Evolutionary conservation across 768 basidiomycete genomes (phyloP).

Genomic region (Myochromella boudieri): DNA sequence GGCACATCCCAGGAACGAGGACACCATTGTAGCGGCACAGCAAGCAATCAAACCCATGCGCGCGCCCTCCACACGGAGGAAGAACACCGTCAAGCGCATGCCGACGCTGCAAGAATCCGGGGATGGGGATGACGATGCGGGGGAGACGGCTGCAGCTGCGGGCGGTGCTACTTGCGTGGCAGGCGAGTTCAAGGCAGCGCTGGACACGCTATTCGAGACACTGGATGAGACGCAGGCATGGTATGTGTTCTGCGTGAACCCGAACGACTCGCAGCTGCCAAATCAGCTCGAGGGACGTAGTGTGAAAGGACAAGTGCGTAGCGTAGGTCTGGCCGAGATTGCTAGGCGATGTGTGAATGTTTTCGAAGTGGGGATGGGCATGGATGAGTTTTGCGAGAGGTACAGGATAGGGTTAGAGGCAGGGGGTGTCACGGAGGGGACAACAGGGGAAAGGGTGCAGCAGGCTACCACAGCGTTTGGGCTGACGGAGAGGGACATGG

Average conservation of each 20-base stretch:
- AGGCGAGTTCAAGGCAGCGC: constrained; percentile 82
- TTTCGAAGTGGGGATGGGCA: constrained; percentile 85
- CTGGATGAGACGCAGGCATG: constrained; percentile 88
- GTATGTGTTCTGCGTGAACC: constrained; percentile 91
- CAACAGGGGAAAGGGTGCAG: constrained; percentile 57
- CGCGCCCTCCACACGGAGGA: constrained; percentile 84
- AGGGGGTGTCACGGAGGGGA: constrained; percentile 59
- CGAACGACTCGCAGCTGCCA: constrained; percentile 93
- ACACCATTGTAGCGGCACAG: constrained; percentile 93
- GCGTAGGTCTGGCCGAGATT: constrained; percentile 77
- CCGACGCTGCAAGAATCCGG: constrained; percentile 48
- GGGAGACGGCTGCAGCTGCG: constrained; percentile 39
- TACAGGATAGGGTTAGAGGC: constrained; percentile 69
- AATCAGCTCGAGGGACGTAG: constrained; percentile 91
- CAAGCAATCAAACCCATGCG: constrained; percentile 95
- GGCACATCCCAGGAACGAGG: constrained; percentile 89
- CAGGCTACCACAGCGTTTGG: constrained; percentile 56
- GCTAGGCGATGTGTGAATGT: constrained; percentile 62
- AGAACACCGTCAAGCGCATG: constrained; percentile 67
- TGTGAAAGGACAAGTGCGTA: constrained; percentile 89
- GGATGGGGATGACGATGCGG: constrained; percentile 49
- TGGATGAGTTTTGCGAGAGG: constrained; percentile 81
- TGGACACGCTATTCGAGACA: constrained; percentile 85
- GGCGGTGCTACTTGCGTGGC: constrained; percentile 69
- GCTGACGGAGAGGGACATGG: constrained; percentile 69